Conservation (phyloP, 805 yeast genomes). For the Yamadazyma nakazawae region DNA sequence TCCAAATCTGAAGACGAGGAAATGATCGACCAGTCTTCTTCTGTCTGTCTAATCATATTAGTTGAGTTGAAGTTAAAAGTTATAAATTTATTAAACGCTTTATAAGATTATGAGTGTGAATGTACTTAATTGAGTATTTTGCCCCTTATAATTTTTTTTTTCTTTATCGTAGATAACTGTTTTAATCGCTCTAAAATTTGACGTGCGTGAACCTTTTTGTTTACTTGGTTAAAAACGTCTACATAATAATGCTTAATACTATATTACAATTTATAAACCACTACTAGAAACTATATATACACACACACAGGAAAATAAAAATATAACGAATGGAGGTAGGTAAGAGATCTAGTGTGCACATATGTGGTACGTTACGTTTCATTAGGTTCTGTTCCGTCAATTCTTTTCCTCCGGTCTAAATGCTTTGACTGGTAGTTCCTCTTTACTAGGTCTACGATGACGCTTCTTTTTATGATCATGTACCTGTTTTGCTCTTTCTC, state of each 20-base stretch:
- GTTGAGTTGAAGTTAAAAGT: neutral
- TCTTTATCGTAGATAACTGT: too few species aligned
- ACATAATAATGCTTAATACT: neutral
- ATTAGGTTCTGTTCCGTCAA: too few species aligned
- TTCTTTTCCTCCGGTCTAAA: neutral
- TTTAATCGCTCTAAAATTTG: too few species aligned
- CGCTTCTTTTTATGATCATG: constrained; percentile 8
- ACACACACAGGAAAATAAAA: too few species aligned
- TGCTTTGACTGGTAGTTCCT: neutral
- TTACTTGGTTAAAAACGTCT: too few species aligned
- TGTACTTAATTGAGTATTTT: neutral
- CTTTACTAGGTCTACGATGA: neutral
- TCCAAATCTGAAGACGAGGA: constrained; percentile 41
- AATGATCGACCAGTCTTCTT: constrained; percentile 46
- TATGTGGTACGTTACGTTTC: too few species aligned
- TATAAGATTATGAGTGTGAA: too few species aligned
- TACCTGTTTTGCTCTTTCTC: constrained; percentile 14
- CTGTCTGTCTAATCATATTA: constrained; percentile 16
- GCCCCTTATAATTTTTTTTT: constrained; percentile 3
- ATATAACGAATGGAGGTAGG: too few species aligned
- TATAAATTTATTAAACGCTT: too few species aligned
- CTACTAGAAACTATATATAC: neutral
- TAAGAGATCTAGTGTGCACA: too few species aligned
- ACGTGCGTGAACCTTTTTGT: constrained; percentile 9
- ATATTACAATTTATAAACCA: neutral